Evolutionary conservation across 179 eudicot species (phyloP).

Genomic region (Carnegiea gigantea): DNA sequence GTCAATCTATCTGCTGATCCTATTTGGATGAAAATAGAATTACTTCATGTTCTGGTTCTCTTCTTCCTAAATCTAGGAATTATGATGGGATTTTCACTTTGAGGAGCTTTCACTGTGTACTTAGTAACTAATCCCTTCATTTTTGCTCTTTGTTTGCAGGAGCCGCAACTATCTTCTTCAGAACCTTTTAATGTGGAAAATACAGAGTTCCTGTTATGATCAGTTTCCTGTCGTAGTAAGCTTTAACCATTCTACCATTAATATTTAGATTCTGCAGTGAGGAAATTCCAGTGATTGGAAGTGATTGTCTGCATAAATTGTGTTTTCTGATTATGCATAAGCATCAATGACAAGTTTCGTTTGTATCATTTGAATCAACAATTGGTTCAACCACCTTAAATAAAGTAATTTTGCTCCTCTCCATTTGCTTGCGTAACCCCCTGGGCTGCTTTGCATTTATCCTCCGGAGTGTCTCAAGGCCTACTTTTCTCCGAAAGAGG

Average conservation of each 20-base stretch:
- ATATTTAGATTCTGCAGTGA: background rate
- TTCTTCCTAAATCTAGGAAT: background rate
- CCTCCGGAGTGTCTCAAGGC: too few species aligned
- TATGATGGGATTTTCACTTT: background rate
- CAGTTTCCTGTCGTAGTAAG: background rate
- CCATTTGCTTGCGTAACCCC: background rate
- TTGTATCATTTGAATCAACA: slow-evolving; percentile 11
- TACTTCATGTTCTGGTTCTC: background rate
- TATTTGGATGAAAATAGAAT: too few species aligned
- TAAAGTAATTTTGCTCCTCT: background rate
- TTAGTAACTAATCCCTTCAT: background rate
- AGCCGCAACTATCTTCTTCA: slow-evolving; percentile 58
- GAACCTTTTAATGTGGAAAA: slow-evolving; percentile 37
- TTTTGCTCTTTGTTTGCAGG: slow-evolving; percentile 39
- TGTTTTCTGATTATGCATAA: slow-evolving; percentile 9
- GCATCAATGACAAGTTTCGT: too few species aligned
- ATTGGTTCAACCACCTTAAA: background rate
- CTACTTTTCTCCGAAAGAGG: too few species aligned
- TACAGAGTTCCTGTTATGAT: slow-evolving; percentile 29
- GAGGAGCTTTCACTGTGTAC: background rate
- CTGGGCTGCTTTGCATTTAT: too few species aligned
- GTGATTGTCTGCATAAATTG: background rate
- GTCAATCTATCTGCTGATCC: too few species aligned
- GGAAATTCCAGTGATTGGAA: background rate
- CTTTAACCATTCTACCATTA: background rate